Conservation (phyloP, 495 filamentous ascomycete genomes). For the Cryomyces minteri region DNA sequence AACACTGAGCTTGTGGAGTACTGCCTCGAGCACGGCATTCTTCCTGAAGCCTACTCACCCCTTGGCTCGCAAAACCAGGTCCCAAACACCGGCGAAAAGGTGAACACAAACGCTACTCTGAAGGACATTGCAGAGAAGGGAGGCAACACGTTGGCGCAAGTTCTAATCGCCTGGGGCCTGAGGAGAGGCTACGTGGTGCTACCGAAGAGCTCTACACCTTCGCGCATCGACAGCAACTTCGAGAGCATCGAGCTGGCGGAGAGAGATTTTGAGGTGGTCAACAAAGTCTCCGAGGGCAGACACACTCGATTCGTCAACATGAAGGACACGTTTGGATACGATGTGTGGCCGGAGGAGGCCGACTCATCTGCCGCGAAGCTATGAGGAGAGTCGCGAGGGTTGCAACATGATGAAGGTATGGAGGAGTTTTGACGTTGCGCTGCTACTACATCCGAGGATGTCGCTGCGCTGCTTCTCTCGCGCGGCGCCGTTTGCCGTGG, state of each 20-base stretch:
- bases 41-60: conserved; percentile 24
- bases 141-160: conserved; percentile 17
- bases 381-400: too few relatives aligned
- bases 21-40: conserved; percentile 23
- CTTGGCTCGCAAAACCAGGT: conserved; percentile 9
- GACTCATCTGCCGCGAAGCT: too few relatives aligned
- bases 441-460: too few relatives aligned
- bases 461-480: too few relatives aligned
- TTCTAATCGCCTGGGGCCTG: conserved; percentile 24
- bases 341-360: conserved; percentile 12
- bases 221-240: conserved; percentile 20
- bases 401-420: too few relatives aligned
- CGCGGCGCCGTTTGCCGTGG: too few relatives aligned
- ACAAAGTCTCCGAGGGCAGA: conserved; percentile 38
- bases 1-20: conserved; percentile 65
- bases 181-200: conserved; percentile 23
- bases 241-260: conserved; percentile 21
- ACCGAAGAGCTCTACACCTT: conserved; percentile 21
- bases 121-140: conserved; percentile 18
- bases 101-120: conserved; percentile 18
- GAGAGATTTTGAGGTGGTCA: conserved; percentile 37
- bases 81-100: conserved; percentile 17
- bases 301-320: conserved; percentile 62
- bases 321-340: conserved; percentile 49
- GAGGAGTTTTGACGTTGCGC: too few relatives aligned